Evolutionary conservation across 2,329 filamentous ascomycete genomes (phyloP), one percentile per base, ranked within the genome.

Genomic region (Trichocomaceae sp.): DNA sequence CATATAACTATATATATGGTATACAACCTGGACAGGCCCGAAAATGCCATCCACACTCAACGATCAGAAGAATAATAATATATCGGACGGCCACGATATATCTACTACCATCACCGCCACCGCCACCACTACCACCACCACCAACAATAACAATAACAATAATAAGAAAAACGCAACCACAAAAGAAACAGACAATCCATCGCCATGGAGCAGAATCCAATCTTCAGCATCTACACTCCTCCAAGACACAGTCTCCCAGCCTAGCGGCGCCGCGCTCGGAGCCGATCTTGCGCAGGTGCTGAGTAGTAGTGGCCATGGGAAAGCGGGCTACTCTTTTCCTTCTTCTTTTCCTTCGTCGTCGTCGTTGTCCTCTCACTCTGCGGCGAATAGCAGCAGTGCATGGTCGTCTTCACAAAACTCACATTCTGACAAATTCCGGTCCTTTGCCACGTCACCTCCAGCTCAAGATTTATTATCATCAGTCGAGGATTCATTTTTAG

Each of bases 141-240:
- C 12, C 35, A 39, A 39, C 35, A 39, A 39, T 37, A 37, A 37
- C 1, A 37, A 29, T 20, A 41, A 31, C 39, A 20, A 17, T n/a
- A 46, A 39, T 19, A 12, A 33, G 47, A 26, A 35, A 35, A 45
- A 55, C 22, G 20, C 45, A 35, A 58, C 62, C 19, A 39, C 6
- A 19, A 6, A 7, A 13, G 17, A 42, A 26, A 3, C 23, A 57
- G n/a, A n/a, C n/a, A n/a, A n/a, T n/a, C 53, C 57, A 19, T 69
- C 66, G 15, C 54, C 72, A 15, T 49, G 65, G 15, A 52, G 42
- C 50, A 62, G 63, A 23, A 66, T 68, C 42, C 64, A 68, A 52
- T 61, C 63, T 48, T 75, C 72, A 23, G 72, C 72, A 29, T 64
- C 61, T 12, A 63, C 64, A 0, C 64, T 75, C 29, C 59, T 69